Conservation (phyloP, 2,329 filamentous ascomycete genomes). For the Sphaerulina musiva region DNA sequence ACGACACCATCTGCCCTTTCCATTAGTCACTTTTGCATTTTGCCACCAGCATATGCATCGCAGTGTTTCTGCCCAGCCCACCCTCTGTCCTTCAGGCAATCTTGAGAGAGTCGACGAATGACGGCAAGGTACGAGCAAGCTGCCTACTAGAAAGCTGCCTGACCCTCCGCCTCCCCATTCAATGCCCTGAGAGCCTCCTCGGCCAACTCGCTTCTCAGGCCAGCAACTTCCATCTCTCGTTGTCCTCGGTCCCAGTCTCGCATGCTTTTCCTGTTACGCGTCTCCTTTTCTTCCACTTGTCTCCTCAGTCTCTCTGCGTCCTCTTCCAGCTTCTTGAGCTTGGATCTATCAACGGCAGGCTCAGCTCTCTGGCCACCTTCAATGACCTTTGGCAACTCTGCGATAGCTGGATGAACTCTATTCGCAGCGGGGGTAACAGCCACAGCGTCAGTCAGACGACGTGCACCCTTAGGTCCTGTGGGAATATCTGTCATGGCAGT, state of each 20-base stretch:
- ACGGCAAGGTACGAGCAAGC: background rate
- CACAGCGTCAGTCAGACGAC: slow-evolving; percentile 19
- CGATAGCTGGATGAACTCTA: slow-evolving; percentile 32
- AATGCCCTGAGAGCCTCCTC: slow-evolving; percentile 40
- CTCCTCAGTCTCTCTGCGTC: slow-evolving; percentile 42
- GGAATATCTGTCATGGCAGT: slow-evolving; percentile 24
- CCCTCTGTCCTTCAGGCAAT: background rate
- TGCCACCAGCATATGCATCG: no score
- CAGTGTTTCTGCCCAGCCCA: background rate
- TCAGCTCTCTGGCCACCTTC: slow-evolving; percentile 41
- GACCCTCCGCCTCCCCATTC: slow-evolving; percentile 24
- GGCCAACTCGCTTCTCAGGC: slow-evolving; percentile 42
- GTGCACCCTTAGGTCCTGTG: slow-evolving; percentile 25
- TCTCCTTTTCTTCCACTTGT: slow-evolving; percentile 44
- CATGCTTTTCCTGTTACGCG: slow-evolving; percentile 38
- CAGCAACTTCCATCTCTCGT: slow-evolving; percentile 41
- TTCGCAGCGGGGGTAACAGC: slow-evolving; percentile 10
- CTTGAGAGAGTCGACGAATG: background rate
- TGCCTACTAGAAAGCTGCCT: slow-evolving; percentile 25
- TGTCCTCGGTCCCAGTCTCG: slow-evolving; percentile 44
- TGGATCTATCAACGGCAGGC: slow-evolving; percentile 39
- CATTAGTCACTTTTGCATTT: no score
- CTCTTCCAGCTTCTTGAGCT: slow-evolving; percentile 42
- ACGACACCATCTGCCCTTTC: no score
- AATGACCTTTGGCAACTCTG: slow-evolving; percentile 40